Percentiles rank a stretch among this genome's conserved stretches.
Conservation (phyloP, 2,329 filamentous ascomycete species). For the Hymenoscyphus salicellus region DNA sequence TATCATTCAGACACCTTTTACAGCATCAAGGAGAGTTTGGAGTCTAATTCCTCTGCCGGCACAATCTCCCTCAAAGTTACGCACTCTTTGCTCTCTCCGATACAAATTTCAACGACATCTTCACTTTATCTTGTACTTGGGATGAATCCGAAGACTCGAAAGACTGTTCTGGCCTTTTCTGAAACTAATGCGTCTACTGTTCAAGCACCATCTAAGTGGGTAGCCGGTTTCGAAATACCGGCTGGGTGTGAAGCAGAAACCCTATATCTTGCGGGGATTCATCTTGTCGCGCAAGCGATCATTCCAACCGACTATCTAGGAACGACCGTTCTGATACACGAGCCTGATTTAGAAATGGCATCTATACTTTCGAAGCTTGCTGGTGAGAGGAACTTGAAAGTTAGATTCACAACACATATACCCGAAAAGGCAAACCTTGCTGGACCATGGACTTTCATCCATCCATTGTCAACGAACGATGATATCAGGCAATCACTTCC, state of each 20-base stretch:
- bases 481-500: constrained; percentile 2
- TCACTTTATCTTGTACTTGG: neutral
- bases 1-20: neutral
- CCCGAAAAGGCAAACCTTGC: neutral
- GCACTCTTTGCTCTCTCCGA: neutral
- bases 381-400: neutral
- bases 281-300: neutral
- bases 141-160: neutral
- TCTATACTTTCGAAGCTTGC: neutral
- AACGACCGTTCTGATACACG: constrained; percentile 1
- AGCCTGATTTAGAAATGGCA: constrained; percentile 3
- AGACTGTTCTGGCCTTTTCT: neutral
- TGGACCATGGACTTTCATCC: neutral
- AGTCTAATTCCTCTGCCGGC: neutral
- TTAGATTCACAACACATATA: neutral
- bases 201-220: neutral
- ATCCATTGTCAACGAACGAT: neutral
- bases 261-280: neutral
- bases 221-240: neutral
- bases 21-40: neutral
- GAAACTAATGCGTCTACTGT: constrained; percentile 2
- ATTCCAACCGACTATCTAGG: neutral
- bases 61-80: neutral
- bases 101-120: neutral
- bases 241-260: neutral